Conservation (phyloP, 768 basidiomycete species). For the Trametes gibbosa region DNA sequence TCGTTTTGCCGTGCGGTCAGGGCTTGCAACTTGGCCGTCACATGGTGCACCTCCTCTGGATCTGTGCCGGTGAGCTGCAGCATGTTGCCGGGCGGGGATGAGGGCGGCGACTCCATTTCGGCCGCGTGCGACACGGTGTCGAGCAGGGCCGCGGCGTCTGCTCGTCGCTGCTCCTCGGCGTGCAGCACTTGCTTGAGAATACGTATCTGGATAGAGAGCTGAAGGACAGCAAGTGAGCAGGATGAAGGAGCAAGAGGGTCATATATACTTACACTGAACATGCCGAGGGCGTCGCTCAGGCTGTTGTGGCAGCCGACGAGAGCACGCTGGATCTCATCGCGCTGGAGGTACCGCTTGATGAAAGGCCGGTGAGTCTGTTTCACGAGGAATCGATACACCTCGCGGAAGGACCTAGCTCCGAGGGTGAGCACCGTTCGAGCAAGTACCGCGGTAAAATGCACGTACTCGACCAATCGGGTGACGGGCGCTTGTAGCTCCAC, state of each 20-base stretch:
- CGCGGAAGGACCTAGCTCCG: slow-evolving; percentile 37
- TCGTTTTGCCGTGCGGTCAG: slow-evolving; percentile 40
- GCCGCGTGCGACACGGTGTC: slow-evolving; percentile 28
- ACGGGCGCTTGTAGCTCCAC: slow-evolving; percentile 52
- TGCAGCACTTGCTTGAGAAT: slow-evolving; percentile 46
- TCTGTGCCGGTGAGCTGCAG: slow-evolving; percentile 18
- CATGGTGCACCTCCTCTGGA: neutral
- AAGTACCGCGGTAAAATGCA: slow-evolving; percentile 17
- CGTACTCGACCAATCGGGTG: slow-evolving; percentile 47
- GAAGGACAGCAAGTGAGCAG: neutral
- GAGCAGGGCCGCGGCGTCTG: slow-evolving; percentile 37
- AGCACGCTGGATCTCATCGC: slow-evolving; percentile 60
- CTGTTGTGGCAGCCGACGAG: slow-evolving; percentile 51
- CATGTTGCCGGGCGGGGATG: neutral
- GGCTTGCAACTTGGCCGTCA: slow-evolving; percentile 19
- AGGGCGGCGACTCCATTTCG: neutral
- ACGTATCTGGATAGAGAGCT: slow-evolving; percentile 52
- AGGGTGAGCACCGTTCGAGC: neutral
- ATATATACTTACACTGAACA: slow-evolving; percentile 47
- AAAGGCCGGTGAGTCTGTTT: slow-evolving; percentile 68
- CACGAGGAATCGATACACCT: slow-evolving; percentile 49
- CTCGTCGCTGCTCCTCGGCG: slow-evolving; percentile 35
- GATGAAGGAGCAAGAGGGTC: too few species aligned
- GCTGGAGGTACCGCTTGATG: slow-evolving; percentile 73
- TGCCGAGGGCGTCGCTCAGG: slow-evolving; percentile 52